A percentile compares a stretch with the other conserved stretches of the same genome.
phyloP scores from a whole-genome alignment of 1,284 basidiomycete genomes.

The Leccinum subspadiceum region DNA sequence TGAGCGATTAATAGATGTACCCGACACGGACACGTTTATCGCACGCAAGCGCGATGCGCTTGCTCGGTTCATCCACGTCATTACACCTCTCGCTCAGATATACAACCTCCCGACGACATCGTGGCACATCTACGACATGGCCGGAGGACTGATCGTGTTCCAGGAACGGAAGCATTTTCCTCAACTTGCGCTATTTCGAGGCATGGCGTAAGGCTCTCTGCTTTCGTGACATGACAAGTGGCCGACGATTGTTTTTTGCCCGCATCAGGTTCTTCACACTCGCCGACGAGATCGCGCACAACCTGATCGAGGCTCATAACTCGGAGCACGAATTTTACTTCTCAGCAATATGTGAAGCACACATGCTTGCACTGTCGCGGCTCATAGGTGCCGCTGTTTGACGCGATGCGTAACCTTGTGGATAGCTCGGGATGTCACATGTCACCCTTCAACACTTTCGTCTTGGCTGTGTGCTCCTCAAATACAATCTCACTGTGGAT shows the following conservation, averaged over 20 bases:
- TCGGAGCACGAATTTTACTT: constrained; percentile 94
- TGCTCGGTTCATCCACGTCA: constrained; percentile 67
- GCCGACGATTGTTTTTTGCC: neutral
- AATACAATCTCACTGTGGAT: constrained; percentile 88
- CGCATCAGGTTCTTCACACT: constrained; percentile 78
- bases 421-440: constrained; percentile 28
- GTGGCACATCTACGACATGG: constrained; percentile 80
- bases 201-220: constrained; percentile 73
- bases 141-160: constrained; percentile 88
- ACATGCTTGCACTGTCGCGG: constrained; percentile 38
- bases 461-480: constrained; percentile 71
- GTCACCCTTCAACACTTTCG: constrained; percentile 82
- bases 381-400: constrained; percentile 9
- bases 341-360: constrained; percentile 81
- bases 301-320: constrained; percentile 75
- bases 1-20: constrained; percentile 44
- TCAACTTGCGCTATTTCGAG: constrained; percentile 86
- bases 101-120: constrained; percentile 69
- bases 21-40: constrained; percentile 50
- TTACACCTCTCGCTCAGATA: constrained; percentile 54
- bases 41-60: constrained; percentile 51
- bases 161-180: constrained; percentile 82
- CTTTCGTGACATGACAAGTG: neutral
- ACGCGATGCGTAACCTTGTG: neutral
- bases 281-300: constrained; percentile 90